Evolutionary conservation across 345 rosid genomes (phyloP), one percentile per base, ranked within the genome.

Genomic region (Eucalyptus marginata): DNA sequence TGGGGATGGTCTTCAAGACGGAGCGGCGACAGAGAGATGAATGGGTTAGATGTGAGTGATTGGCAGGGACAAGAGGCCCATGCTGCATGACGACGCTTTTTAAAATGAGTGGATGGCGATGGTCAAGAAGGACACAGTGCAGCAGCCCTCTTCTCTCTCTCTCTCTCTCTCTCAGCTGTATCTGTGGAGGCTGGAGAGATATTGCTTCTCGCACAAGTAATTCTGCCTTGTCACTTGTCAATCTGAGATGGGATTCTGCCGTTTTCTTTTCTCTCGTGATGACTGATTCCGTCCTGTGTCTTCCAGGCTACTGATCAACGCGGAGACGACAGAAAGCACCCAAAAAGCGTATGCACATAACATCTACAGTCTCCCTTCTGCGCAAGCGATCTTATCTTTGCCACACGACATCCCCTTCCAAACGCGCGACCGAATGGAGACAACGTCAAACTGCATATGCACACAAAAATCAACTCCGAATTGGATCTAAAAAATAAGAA

Each of bases 151-250:
- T 33, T n/a, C 36, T 64, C n/a, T 36, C 40, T 40, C 40, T n/a
- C n/a, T n/a, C n/a, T 54, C 59, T 54, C 68, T 62, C 31, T n/a
- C 11, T n/a, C 20, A 64, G 76, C 83, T 36, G 83, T 40, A 20
- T 76, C 22, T 71, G 81, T 36, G 44, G 81, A 33, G 43, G 80
- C 79, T 68, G 80, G 88, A 18, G 86, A 71, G 89, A 89, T 52
- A 9, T 89, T 89, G 89, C 92, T 89, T 89, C 56, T 46, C 15
- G 25, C 86, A 66, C 90, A 90, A 89, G 92, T 24, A 88, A 90
- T 89, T 56, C 47, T 13, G 20, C 47, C 83, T 36, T 36, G 36
- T 40, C 46, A 18, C 83, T 40, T 36, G 83, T 76, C 13, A 76
- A 76, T 76, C 83, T 20, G 83, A 76, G 14, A 36, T 11, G 14